Percentiles rank a stretch among this genome's conserved stretches.
phyloP scores from a whole-genome alignment of 305 asterid species.

The Plantago lanceolata region DNA sequence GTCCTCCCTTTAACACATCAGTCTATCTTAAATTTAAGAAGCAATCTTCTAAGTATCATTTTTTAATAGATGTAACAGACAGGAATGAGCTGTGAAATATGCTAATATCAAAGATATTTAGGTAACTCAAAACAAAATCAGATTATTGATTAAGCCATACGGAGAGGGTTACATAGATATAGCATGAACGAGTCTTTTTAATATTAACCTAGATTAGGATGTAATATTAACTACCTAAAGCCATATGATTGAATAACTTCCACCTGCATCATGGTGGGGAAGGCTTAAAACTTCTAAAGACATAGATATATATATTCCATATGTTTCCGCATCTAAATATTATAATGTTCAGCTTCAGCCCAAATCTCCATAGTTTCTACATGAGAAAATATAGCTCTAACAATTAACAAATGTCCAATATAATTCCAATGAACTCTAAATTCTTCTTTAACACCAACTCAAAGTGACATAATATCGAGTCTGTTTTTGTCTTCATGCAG shows the following conservation, averaged over 20 bases:
- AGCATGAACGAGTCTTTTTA: neutral
- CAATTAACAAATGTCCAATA: conserved; percentile 1
- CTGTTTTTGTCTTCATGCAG: no score
- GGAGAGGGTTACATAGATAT: no score
- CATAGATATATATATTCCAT: conserved; percentile 7
- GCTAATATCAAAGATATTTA: neutral
- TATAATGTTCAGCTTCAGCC: neutral
- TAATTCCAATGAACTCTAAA: neutral
- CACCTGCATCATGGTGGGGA: neutral
- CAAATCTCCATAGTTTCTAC: neutral
- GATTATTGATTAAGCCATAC: neutral
- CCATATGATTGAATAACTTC: neutral
- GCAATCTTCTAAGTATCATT: neutral
- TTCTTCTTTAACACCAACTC: neutral
- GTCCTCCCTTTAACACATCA: neutral
- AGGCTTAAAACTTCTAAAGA: neutral
- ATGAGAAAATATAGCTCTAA: neutral
- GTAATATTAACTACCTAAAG: neutral
- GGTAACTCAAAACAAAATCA: neutral
- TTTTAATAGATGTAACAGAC: neutral
- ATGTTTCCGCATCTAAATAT: neutral
- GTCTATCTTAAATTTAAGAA: neutral
- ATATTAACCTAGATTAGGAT: neutral
- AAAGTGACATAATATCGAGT: neutral
- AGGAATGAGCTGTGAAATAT: conserved; percentile 23